Evolutionary conservation across 441 rosid genomes (phyloP).

Genomic region (Aquilaria agallochum): DNA sequence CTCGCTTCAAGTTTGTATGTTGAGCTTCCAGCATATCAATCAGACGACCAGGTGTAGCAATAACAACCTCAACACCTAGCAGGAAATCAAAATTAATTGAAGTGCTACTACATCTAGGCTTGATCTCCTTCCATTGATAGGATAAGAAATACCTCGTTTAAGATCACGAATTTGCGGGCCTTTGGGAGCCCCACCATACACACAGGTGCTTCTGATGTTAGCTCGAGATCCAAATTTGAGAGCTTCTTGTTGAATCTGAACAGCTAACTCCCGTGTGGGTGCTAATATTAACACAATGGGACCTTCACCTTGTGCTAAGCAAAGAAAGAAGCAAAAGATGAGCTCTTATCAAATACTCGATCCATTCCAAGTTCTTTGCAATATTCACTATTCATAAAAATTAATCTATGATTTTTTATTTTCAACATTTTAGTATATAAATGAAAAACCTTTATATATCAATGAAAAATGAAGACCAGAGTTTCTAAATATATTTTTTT

Average conservation of each 20-base stretch:
- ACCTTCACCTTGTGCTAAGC: constrained; percentile 75
- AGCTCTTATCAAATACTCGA: neutral
- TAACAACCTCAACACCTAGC: constrained; percentile 87
- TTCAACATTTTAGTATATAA: too few species aligned
- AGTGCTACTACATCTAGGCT: constrained; percentile 5
- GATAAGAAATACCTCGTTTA: constrained; percentile 57
- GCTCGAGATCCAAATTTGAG: constrained; percentile 61
- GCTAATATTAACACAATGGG: constrained; percentile 86
- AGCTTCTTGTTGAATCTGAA: constrained; percentile 95
- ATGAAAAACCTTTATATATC: too few species aligned
- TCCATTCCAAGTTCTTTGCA: too few species aligned
- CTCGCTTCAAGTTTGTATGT: constrained; percentile 78
- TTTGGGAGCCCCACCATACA: constrained; percentile 97
- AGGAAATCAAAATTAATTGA: constrained; percentile 11
- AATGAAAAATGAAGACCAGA: too few species aligned
- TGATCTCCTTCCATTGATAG: constrained; percentile 8
- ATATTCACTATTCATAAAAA: too few species aligned
- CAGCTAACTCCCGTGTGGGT: constrained; percentile 96
- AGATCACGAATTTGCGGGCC: constrained; percentile 99
- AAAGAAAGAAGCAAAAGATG: constrained; percentile 1
- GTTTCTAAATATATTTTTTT: too few species aligned
- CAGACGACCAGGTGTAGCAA: constrained; percentile 98
- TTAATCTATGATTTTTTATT: too few species aligned
- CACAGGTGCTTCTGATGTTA: constrained; percentile 77
- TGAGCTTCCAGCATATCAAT: constrained; percentile 94